A percentile compares a stretch with the other conserved stretches of the same genome.
phyloP scores from a whole-genome alignment of 306 rosid genomes.

The Casuarina glauca region DNA sequence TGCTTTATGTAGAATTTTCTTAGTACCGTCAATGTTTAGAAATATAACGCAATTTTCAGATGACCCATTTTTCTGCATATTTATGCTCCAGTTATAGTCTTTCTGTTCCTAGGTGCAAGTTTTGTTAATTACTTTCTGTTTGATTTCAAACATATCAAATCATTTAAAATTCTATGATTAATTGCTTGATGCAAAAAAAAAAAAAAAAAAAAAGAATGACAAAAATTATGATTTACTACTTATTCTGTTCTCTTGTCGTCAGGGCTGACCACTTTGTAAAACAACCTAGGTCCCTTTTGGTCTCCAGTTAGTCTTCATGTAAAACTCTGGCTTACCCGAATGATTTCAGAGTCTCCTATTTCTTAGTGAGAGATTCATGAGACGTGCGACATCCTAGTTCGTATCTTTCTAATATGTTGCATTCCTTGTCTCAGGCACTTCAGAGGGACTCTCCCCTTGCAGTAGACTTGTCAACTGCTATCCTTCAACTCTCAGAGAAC shows the following conservation, averaged over 20 bases:
- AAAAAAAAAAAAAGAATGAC: neutral
- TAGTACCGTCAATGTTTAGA: neutral
- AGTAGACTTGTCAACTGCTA: slow-evolving; percentile 78
- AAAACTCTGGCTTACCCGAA: neutral
- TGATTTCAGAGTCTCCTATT: neutral
- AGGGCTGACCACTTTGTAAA: neutral
- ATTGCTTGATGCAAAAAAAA: neutral
- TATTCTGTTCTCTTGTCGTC: neutral
- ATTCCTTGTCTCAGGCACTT: slow-evolving; percentile 57
- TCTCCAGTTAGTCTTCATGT: neutral
- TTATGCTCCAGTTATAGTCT: neutral
- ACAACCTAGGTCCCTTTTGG: neutral
- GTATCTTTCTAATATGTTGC: neutral
- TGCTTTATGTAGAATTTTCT: neutral
- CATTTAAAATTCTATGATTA: neutral
- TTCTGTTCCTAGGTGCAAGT: neutral
- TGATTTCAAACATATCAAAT: neutral
- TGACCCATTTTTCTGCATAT: neutral
- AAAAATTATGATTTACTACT: neutral
- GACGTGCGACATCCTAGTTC: neutral
- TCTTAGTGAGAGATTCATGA: neutral
- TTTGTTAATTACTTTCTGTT: neutral
- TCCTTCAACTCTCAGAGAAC: slow-evolving; percentile 86
- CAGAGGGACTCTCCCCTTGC: slow-evolving; percentile 95
- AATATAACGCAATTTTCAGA: neutral